These are phyloP conservation scores for Lactarius indigo DNA, from an alignment of 768 basidiomycete genomes.

Conservation along the genomic window DNA sequence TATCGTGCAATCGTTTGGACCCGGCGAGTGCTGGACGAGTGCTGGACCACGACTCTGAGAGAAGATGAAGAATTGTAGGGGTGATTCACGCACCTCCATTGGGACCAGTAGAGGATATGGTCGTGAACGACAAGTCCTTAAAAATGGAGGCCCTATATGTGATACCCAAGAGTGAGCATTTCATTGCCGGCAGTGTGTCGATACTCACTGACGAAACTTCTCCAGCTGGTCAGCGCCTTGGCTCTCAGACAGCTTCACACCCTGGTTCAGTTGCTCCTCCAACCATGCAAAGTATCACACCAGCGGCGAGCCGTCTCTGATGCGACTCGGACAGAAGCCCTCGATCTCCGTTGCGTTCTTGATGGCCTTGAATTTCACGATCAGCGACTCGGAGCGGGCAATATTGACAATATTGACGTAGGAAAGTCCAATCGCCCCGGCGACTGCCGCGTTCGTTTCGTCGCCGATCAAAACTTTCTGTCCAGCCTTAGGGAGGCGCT, in stretches of 20 bases:
- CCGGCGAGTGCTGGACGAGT: constrained; percentile 91
- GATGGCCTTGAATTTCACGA: constrained; percentile 77
- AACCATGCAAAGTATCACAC: constrained; percentile 93
- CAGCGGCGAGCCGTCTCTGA: constrained; percentile 86
- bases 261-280: constrained; percentile 71
- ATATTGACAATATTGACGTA: constrained; percentile 57
- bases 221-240: constrained; percentile 78
- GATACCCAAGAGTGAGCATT: background rate
- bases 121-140: constrained; percentile 84
- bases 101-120: constrained; percentile 90
- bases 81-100: constrained; percentile 68
- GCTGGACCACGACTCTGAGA: constrained; percentile 40
- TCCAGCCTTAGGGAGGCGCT: background rate
- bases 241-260: constrained; percentile 65
- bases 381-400: too few relatives aligned
- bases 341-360: constrained; percentile 81
- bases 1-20: constrained; percentile 64
- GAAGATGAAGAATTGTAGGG: background rate
- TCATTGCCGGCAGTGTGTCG: background rate
- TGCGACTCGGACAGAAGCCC: constrained; percentile 85
- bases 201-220: constrained; percentile 70
- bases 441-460: constrained; percentile 77
- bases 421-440: constrained; percentile 72
- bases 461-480: constrained; percentile 75
- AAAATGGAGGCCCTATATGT: constrained; percentile 68